phyloP scores from a whole-genome alignment of 208 protist species.

The Porcisia hertigi region DNA sequence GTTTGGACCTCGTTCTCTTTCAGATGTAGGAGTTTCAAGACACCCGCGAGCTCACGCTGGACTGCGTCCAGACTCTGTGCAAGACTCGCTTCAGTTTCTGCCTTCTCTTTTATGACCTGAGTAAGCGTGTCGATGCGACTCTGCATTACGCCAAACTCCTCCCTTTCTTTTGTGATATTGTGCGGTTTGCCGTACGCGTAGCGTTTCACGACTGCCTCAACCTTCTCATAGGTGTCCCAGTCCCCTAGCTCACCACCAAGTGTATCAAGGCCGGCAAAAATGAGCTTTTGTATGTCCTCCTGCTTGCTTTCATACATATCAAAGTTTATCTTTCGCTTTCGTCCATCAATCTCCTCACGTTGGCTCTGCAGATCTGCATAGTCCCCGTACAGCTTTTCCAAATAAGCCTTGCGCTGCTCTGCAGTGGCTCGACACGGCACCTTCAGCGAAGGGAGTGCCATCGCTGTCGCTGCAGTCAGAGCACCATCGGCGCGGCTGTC shows the following conservation, averaged over 20 bases:
- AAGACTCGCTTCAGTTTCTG: slow-evolving; percentile 16
- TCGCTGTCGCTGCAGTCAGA: not conserved
- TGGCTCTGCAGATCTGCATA: slow-evolving; percentile 75
- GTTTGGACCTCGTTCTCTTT: slow-evolving; percentile 57
- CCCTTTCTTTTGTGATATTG: slow-evolving; percentile 21
- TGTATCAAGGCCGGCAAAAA: slow-evolving; percentile 43
- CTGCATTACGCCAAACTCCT: slow-evolving; percentile 30
- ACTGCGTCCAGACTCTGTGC: slow-evolving; percentile 23
- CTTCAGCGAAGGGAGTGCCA: not conserved
- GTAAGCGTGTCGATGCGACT: slow-evolving; percentile 35
- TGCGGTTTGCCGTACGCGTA: slow-evolving; percentile 64
- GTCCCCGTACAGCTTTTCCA: slow-evolving; percentile 71
- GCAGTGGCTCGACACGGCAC: slow-evolving; percentile 34
- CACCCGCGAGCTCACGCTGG: slow-evolving; percentile 55
- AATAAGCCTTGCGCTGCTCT: slow-evolving; percentile 56
- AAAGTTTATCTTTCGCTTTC: slow-evolving; percentile 52
- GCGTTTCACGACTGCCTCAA: slow-evolving; percentile 67
- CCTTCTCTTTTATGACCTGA: slow-evolving; percentile 16
- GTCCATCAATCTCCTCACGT: slow-evolving; percentile 52
- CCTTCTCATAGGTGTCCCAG: slow-evolving; percentile 79
- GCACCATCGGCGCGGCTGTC: slow-evolving; percentile 6
- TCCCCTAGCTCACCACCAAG: slow-evolving; percentile 51
- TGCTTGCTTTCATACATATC: slow-evolving; percentile 68
- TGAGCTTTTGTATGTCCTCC: slow-evolving; percentile 56
- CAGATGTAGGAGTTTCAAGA: slow-evolving; percentile 53